Percentiles rank a stretch among this genome's conserved stretches.
These are phyloP conservation scores for Aspergillus novofumigatus DNA, from an alignment of 2,329 filamentous ascomycete genomes.

Conservation along the genomic window DNA sequence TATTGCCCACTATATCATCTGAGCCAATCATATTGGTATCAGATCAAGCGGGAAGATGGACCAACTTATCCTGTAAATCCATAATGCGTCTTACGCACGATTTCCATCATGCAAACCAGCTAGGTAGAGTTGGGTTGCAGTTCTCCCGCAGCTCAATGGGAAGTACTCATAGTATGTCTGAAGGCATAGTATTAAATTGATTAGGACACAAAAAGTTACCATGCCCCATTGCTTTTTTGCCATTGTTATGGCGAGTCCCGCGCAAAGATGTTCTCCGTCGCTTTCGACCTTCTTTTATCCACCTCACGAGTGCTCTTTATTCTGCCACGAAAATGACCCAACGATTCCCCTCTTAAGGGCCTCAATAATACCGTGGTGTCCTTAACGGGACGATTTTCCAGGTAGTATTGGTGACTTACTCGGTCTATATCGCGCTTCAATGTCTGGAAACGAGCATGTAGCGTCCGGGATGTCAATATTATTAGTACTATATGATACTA, in stretches of 20 bases:
- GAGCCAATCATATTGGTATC: background rate
- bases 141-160: background rate
- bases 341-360: too few relatives aligned
- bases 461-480: background rate
- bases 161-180: background rate
- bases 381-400: too few relatives aligned
- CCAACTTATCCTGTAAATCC: background rate
- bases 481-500: background rate
- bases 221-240: background rate
- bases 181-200: background rate
- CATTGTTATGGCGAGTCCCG: background rate
- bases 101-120: background rate
- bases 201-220: background rate
- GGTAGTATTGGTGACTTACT: background rate
- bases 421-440: background rate
- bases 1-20: conserved; percentile 1
- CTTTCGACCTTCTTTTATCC: too few relatives aligned
- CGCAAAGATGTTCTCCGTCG: too few relatives aligned
- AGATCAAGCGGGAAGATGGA: background rate
- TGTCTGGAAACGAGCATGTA: background rate
- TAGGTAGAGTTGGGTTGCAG: background rate
- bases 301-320: too few relatives aligned
- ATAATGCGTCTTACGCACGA: background rate
- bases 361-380: too few relatives aligned
- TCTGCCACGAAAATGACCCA: too few relatives aligned